Conservation (phyloP, 2,329 filamentous ascomycete genomes). For the Coniochaeta pulveracea region DNA sequence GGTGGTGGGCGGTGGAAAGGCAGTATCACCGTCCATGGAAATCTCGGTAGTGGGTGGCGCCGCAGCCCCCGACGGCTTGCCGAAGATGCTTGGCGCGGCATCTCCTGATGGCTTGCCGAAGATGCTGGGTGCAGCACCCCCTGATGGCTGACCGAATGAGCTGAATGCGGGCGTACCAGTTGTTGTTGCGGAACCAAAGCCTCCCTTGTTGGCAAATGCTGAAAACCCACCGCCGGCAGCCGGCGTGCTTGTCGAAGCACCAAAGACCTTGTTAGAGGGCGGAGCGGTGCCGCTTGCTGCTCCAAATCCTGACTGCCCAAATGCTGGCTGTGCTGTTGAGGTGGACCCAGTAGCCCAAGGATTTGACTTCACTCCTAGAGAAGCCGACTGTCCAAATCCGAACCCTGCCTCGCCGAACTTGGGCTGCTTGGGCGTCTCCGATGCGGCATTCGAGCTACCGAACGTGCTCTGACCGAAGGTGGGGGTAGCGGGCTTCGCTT, state of each 20-base stretch:
- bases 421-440: too few species aligned
- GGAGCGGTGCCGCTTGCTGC: slow-evolving; percentile 24
- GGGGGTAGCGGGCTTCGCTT: slow-evolving; percentile 16
- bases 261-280: slow-evolving; percentile 26
- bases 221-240: slow-evolving; percentile 36
- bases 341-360: slow-evolving; percentile 37
- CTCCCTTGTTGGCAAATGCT: slow-evolving; percentile 40
- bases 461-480: slow-evolving; percentile 12
- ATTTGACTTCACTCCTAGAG: slow-evolving; percentile 26
- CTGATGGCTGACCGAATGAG: slow-evolving; percentile 28
- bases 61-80: slow-evolving; percentile 22
- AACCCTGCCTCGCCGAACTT: too few species aligned
- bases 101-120: slow-evolving; percentile 26
- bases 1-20: slow-evolving; percentile 26
- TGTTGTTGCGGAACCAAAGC: slow-evolving; percentile 37
- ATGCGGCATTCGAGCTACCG: slow-evolving; percentile 11
- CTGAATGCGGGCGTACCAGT: slow-evolving; percentile 20
- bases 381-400: slow-evolving; percentile 41
- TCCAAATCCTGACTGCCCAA: slow-evolving; percentile 43
- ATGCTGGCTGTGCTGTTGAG: slow-evolving; percentile 28
- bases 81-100: slow-evolving; percentile 22
- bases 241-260: slow-evolving; percentile 13
- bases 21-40: slow-evolving; percentile 23
- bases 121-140: slow-evolving; percentile 22
- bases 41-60: slow-evolving; percentile 16